Evolutionary conservation across 1,284 basidiomycete genomes (phyloP), one percentile per base, ranked within the genome.

Genomic region (Cryptococcus sp.): DNA sequence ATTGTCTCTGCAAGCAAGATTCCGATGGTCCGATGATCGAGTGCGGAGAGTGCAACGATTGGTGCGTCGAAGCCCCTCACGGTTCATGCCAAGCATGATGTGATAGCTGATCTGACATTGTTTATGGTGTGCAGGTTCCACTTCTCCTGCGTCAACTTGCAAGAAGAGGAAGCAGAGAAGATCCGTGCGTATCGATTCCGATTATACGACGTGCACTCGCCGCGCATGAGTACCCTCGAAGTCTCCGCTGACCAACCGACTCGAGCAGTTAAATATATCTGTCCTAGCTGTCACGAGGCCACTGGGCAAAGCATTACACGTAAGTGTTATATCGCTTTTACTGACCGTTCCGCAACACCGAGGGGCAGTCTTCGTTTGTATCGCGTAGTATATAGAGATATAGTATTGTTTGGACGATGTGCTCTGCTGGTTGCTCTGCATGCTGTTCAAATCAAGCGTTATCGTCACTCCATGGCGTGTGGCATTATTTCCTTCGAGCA

Each of bases 21-120:
- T 60, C 60, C 8, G 58, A 61, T 3, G 69, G 70, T n/a, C 64
- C 71, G 3, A 77, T 77, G 75, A 76, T 77, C n/a, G 69, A 77
- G 63, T 77, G 75, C 56, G 72, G 61, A 16, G 61, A 66, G 39
- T 77, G 76, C 56, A 65, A 67, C 23, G 68, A 77, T 51, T 77
- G 76, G 75, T 75, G 50, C 56, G 75, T 69, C 16, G 22, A 16
- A 15, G 19, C n/a, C 31, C 4, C 35, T 15, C 46, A 20, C 22
- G 16, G 16, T 52, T 35, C 46, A 23, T n/a, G 15, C 16, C 3
- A 15, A 35, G 42, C 39, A 20, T 39, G 50, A 42, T 22, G 20
- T 44, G 11, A 35, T 17, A 35, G 31, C 31, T 35, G 31, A 35
- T 8, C 10, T 8, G 31, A 10, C 31, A 35, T 35, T 38, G 49